Evolutionary conservation across 2,329 filamentous ascomycete genomes (phyloP).

Genomic region (Trichoderma hamatum): DNA sequence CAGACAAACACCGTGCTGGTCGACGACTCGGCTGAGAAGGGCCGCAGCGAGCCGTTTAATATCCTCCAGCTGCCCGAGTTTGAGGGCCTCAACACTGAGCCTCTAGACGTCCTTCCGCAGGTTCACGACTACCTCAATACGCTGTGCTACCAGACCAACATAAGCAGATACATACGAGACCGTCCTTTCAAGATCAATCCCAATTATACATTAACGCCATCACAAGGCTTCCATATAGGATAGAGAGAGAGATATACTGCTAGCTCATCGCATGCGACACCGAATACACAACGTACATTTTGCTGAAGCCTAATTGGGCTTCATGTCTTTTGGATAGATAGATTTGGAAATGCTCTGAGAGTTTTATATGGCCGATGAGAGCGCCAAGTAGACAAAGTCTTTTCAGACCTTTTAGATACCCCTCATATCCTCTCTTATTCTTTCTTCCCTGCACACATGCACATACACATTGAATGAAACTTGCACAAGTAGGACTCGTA

Average conservation of each 20-base stretch:
- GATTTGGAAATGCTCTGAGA: not conserved
- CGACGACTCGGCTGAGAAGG: slow-evolving; percentile 84
- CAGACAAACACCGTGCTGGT: slow-evolving; percentile 88
- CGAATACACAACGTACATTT: not conserved
- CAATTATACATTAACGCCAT: slow-evolving; percentile 31
- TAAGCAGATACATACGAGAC: slow-evolving; percentile 62
- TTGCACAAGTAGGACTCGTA: not conserved
- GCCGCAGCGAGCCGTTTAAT: slow-evolving; percentile 79
- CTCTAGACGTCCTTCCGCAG: slow-evolving; percentile 53
- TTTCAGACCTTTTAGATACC: slow-evolving; percentile 6
- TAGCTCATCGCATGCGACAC: not conserved
- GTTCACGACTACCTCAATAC: slow-evolving; percentile 65
- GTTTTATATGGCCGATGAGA: not conserved
- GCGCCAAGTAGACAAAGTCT: not conserved
- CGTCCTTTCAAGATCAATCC: slow-evolving; percentile 52
- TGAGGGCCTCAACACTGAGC: slow-evolving; percentile 48
- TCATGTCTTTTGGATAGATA: not conserved
- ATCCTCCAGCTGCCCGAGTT: slow-evolving; percentile 82
- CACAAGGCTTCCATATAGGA: not conserved
- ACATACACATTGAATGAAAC: not conserved
- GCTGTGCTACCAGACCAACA: slow-evolving; percentile 57
- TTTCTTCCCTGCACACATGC: not conserved
- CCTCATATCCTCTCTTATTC: not conserved
- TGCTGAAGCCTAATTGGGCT: not conserved
- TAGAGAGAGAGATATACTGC: not conserved